Conservation (phyloP, 2,329 filamentous ascomycete species). For the Hymenoscyphus scutula region DNA sequence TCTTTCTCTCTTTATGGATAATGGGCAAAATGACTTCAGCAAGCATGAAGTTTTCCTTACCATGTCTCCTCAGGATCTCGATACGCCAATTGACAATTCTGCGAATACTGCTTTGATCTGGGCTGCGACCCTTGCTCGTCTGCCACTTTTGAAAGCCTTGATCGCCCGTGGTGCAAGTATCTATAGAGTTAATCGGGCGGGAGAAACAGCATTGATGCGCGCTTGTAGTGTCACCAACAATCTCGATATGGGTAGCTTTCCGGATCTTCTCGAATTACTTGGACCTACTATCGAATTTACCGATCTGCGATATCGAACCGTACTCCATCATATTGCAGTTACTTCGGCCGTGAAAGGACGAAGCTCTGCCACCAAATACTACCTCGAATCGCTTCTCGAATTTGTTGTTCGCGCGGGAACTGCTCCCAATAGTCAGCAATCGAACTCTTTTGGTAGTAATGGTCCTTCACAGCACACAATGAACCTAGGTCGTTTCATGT, state of each 20-base stretch:
- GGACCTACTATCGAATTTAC: conserved; percentile 87
- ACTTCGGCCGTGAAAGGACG: conserved; percentile 94
- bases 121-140: conserved; percentile 88
- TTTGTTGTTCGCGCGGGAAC: conserved; percentile 89
- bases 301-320: conserved; percentile 85
- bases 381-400: conserved; percentile 89
- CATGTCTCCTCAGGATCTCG: conserved; percentile 76
- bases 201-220: conserved; percentile 90
- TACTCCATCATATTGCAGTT: conserved; percentile 93
- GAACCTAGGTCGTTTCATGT: conserved; percentile 89
- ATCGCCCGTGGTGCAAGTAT: conserved; percentile 84
- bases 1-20: conserved; percentile 79
- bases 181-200: conserved; percentile 80
- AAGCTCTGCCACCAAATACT: conserved; percentile 89
- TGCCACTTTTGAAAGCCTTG: conserved; percentile 76
- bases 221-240: conserved; percentile 94
- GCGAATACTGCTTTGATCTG: conserved; percentile 91
- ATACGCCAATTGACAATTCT: conserved; percentile 87
- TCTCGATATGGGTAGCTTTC: conserved; percentile 85
- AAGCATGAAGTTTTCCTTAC: conserved; percentile 75
- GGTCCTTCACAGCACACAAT: conserved; percentile 47
- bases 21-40: conserved; percentile 65
- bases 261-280: conserved; percentile 83
- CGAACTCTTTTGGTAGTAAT: conserved; percentile 33
- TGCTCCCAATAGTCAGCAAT: conserved; percentile 52